These are phyloP conservation scores for Lolium rigidum DNA, from an alignment of 176 grass and related monocot genomes.

Conservation along the genomic window DNA sequence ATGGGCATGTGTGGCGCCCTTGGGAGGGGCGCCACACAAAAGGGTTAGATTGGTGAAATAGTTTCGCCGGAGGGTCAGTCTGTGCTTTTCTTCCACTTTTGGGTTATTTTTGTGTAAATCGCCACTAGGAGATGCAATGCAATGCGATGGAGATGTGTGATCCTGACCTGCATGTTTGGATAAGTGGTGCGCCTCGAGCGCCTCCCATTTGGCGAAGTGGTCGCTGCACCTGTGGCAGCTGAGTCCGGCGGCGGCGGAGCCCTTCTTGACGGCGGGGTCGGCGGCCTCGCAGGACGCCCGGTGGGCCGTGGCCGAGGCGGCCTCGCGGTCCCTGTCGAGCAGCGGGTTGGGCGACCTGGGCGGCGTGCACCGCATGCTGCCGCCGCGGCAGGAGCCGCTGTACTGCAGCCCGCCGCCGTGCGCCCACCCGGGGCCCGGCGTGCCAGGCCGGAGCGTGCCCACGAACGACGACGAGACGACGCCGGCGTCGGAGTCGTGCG, in stretches of 20 bases:
- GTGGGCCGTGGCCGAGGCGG: background rate
- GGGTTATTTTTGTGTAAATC: no score
- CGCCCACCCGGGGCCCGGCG: slow-evolving; percentile 74
- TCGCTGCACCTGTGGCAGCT: slow-evolving; percentile 78
- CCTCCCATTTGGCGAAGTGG: slow-evolving; percentile 80
- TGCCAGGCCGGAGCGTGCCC: slow-evolving; percentile 83
- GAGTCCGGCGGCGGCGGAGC: slow-evolving; percentile 15
- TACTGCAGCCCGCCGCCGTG: slow-evolving; percentile 48
- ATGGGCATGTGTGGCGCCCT: no score
- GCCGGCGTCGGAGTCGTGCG: background rate
- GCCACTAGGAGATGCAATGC: background rate
- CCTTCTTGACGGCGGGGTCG: slow-evolving; percentile 34
- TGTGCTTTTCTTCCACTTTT: no score
- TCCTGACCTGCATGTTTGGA: slow-evolving; percentile 82
- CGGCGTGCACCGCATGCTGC: slow-evolving; percentile 61
- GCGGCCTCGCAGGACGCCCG: slow-evolving; percentile 64
- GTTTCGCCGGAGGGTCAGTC: no score
- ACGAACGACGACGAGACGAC: slow-evolving; percentile 61
- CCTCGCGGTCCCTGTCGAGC: slow-evolving; percentile 49
- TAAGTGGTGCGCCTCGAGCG: slow-evolving; percentile 89
- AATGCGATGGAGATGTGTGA: background rate
- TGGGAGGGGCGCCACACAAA: no score
- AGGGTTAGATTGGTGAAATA: no score
- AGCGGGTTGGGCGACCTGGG: slow-evolving; percentile 73
- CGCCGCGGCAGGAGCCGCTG: slow-evolving; percentile 59